Evolutionary conservation across 192 early-diverging fungal genomes (phyloP).

Genomic region (Dimargaris cristalligena): DNA sequence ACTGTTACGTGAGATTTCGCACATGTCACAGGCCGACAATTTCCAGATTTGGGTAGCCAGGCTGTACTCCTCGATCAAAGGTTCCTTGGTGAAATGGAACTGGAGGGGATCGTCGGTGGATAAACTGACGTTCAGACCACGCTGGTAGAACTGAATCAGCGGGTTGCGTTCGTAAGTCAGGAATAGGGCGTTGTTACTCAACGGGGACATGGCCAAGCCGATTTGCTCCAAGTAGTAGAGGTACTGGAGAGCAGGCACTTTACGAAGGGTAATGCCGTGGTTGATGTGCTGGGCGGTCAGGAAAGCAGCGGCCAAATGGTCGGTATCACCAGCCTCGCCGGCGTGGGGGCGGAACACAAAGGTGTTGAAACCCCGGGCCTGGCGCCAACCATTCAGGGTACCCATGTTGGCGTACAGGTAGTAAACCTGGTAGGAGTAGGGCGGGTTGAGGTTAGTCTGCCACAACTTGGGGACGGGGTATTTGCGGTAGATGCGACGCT

Average conservation of each 20-base stretch:
- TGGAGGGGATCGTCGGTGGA: constrained; percentile 92
- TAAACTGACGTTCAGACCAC: constrained; percentile 83
- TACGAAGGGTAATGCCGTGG: constrained; percentile 85
- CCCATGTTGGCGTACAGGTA: constrained; percentile 80
- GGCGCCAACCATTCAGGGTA: constrained; percentile 62
- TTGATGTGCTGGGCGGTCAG: constrained; percentile 71
- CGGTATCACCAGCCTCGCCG: constrained; percentile 91
- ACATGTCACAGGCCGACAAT: constrained; percentile 79
- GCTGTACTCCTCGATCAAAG: constrained; percentile 91
- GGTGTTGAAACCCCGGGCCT: constrained; percentile 63
- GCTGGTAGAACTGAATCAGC: constrained; percentile 77
- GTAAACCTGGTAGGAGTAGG: constrained; percentile 88
- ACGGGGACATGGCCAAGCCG: constrained; percentile 89
- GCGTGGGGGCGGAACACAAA: constrained; percentile 88
- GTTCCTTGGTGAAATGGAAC: constrained; percentile 94
- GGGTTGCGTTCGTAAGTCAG: constrained; percentile 86
- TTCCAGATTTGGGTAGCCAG: constrained; percentile 96
- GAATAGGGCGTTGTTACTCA: constrained; percentile 93
- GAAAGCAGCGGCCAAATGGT: constrained; percentile 80
- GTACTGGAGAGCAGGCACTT: constrained; percentile 88
- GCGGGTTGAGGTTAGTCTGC: constrained; percentile 52
- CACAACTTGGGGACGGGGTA: constrained; percentile 51
- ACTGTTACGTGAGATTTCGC: constrained; percentile 83
- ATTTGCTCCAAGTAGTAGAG: constrained; percentile 91
- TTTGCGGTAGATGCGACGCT: constrained; percentile 65